A percentile compares a stretch with the other conserved stretches of the same genome.
These are phyloP conservation scores for Mallotus repandus DNA, from an alignment of 441 rosid genomes.

Conservation along the genomic window DNA sequence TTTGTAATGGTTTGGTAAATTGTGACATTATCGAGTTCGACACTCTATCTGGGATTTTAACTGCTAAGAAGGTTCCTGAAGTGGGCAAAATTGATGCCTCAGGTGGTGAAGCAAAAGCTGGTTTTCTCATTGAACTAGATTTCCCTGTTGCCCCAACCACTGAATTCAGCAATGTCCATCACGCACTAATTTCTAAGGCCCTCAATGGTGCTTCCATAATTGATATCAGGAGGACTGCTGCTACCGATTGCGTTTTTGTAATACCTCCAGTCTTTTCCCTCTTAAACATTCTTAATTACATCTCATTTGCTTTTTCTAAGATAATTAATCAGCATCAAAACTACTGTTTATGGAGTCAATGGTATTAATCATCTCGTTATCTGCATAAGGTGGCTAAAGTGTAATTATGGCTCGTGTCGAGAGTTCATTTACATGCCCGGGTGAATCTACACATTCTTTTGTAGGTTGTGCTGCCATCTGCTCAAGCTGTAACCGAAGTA, in stretches of 20 bases:
- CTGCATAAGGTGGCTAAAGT: too few relatives aligned
- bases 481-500: slow-evolving; percentile 52
- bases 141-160: slow-evolving; percentile 44
- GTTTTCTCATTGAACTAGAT: slow-evolving; percentile 53
- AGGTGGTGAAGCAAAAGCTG: slow-evolving; percentile 25
- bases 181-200: slow-evolving; percentile 44
- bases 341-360: background rate
- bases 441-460: slow-evolving; percentile 8
- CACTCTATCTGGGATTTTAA: slow-evolving; percentile 68
- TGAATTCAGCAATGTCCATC: slow-evolving; percentile 38
- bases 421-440: background rate
- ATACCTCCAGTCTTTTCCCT: slow-evolving; percentile 12
- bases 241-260: slow-evolving; percentile 48
- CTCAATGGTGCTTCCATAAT: slow-evolving; percentile 49
- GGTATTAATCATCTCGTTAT: background rate
- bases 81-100: slow-evolving; percentile 13
- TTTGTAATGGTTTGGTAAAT: slow-evolving; percentile 46
- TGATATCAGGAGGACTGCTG: slow-evolving; percentile 54
- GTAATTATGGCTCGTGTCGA: background rate
- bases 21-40: slow-evolving; percentile 58
- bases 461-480: slow-evolving; percentile 65
- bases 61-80: slow-evolving; percentile 50
- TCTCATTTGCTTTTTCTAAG: slow-evolving; percentile 21
- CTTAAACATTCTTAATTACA: background rate
- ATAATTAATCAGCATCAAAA: background rate